Conservation (phyloP, 2,329 filamentous ascomycete genomes). For the Ceratocystis smalleyi region DNA sequence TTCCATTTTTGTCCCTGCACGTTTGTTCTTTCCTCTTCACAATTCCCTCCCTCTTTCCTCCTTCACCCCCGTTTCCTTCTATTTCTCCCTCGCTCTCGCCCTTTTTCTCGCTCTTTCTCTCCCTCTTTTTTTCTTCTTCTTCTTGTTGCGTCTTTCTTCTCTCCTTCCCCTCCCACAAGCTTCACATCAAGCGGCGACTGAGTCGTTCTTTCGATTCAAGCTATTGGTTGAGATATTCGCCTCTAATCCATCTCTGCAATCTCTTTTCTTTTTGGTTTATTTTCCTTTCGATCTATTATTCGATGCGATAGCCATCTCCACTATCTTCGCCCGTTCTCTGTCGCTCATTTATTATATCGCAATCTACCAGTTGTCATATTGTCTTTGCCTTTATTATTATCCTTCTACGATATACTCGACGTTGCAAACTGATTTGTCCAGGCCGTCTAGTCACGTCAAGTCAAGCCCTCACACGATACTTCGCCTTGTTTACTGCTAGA, state of each 20-base stretch:
- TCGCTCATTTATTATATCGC: background rate
- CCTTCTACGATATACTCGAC: background rate
- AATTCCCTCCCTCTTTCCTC: constrained; percentile 2
- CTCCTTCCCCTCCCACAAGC: constrained; percentile 8
- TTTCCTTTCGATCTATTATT: background rate
- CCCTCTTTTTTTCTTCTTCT: background rate
- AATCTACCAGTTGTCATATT: background rate
- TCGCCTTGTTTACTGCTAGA: background rate
- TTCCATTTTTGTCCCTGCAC: constrained; percentile 9
- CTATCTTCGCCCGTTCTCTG: background rate
- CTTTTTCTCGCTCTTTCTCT: background rate
- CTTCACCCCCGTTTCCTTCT: background rate
- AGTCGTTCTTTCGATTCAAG: constrained; percentile 14
- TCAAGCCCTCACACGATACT: background rate
- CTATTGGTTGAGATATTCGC: constrained; percentile 10
- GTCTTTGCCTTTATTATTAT: background rate
- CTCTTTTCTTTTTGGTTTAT: background rate
- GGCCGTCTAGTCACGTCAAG: background rate
- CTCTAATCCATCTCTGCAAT: background rate
- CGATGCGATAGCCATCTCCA: background rate
- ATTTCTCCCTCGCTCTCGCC: constrained; percentile 1
- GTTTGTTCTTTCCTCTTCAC: background rate
- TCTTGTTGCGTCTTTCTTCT: background rate
- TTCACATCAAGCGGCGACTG: constrained; percentile 14
- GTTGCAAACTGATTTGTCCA: background rate